phyloP scores from a whole-genome alignment of 2,329 filamentous ascomycete genomes.

The Exophiala xenobiotica region DNA sequence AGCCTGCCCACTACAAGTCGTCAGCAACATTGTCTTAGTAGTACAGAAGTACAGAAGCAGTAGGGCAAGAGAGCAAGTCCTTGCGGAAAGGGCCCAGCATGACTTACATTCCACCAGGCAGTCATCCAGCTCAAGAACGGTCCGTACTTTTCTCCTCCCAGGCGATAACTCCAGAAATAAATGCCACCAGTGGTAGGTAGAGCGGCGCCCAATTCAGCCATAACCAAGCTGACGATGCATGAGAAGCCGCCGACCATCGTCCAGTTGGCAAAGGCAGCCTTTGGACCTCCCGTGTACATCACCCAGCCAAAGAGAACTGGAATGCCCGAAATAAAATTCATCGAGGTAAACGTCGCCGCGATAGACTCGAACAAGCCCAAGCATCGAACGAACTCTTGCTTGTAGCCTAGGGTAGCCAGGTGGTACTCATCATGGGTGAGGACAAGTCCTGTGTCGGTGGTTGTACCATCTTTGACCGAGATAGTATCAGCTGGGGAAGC shows the following conservation, averaged over 20 bases:
- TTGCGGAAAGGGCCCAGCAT: background rate
- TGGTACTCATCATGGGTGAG: conserved; percentile 36
- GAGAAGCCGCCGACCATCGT: conserved; percentile 41
- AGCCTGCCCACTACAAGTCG: conserved; percentile 34
- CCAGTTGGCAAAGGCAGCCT: conserved; percentile 42
- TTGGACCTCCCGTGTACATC: conserved; percentile 42
- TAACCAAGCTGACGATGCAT: conserved; percentile 38
- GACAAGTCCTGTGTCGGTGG: conserved; percentile 10
- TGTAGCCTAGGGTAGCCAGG: conserved; percentile 37
- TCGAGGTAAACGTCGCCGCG: conserved; percentile 39
- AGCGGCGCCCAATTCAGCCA: conserved; percentile 42
- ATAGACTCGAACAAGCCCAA: conserved; percentile 42
- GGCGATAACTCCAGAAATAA: conserved; percentile 42
- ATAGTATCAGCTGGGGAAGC: conserved; percentile 9
- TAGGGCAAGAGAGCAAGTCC: background rate
- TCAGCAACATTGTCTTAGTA: background rate
- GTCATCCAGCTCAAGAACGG: conserved; percentile 44
- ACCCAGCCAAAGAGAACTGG: conserved; percentile 42
- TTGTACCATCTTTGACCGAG: conserved; percentile 13
- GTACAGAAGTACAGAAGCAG: background rate
- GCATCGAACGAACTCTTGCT: conserved; percentile 38
- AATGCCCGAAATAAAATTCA: conserved; percentile 43
- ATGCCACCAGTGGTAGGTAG: conserved; percentile 42
- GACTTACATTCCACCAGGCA: conserved; percentile 39
- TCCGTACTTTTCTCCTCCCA: conserved; percentile 40